phyloP scores from a whole-genome alignment of 169 alveolate genomes.

The Babesia bigemina region DNA sequence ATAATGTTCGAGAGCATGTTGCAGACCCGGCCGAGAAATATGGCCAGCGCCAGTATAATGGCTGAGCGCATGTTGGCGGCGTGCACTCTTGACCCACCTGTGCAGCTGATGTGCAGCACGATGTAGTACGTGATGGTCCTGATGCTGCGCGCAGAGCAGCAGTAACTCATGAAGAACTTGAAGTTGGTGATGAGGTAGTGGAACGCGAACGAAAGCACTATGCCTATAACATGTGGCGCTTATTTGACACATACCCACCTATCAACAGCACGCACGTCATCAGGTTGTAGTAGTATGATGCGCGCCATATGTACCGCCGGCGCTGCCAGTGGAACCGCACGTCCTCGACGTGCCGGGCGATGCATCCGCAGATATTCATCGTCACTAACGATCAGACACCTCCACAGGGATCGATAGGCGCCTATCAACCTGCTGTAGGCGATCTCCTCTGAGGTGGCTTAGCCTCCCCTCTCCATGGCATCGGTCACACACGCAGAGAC shows the following conservation, averaged over 20 bases:
- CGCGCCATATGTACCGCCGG: conserved; percentile 82
- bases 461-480: conserved; percentile 3
- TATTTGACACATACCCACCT: conserved; percentile 20
- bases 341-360: conserved; percentile 35
- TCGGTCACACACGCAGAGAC: neutral
- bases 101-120: conserved; percentile 55
- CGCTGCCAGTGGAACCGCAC: conserved; percentile 76
- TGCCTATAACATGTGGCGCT: conserved; percentile 5
- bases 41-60: conserved; percentile 32
- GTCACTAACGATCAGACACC: neutral
- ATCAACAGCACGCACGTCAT: conserved; percentile 65
- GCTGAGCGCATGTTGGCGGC: conserved; percentile 1
- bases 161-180: conserved; percentile 75
- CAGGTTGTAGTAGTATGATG: conserved; percentile 71
- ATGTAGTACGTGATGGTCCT: conserved; percentile 68
- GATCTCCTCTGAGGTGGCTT: too few relatives aligned
- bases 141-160: conserved; percentile 71
- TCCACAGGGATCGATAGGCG: neutral
- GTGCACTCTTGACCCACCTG: conserved; percentile 37
- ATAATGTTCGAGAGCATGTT: conserved; percentile 79
- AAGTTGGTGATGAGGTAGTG: conserved; percentile 72
- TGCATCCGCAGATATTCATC: conserved; percentile 41
- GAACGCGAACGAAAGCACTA: conserved; percentile 67
- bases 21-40: conserved; percentile 67
- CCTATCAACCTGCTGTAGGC: too few relatives aligned